Conservation (phyloP, 768 basidiomycete genomes). For the Boletus reticulatus region DNA sequence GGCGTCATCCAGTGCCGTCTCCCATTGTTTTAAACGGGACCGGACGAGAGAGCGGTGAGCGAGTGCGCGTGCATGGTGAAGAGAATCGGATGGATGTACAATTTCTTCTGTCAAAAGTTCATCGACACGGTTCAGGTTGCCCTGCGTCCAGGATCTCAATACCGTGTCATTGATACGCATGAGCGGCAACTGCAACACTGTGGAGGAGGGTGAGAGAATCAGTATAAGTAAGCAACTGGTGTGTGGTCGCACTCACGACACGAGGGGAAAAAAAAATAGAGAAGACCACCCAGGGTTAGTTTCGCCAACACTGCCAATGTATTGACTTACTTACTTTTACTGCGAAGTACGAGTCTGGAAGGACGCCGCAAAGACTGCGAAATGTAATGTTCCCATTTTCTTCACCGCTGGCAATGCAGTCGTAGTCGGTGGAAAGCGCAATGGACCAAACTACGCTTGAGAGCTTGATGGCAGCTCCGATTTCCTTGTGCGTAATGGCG, state of each 20-base stretch:
- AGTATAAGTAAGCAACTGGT: not conserved
- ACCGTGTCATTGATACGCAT: not conserved
- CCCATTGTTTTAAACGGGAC: not conserved
- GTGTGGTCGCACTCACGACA: not conserved
- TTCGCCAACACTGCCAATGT: not conserved
- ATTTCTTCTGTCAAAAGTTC: slow-evolving; percentile 2
- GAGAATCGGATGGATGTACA: not conserved
- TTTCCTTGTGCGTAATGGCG: not conserved
- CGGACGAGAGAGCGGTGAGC: slow-evolving; percentile 3
- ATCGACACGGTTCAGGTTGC: not conserved
- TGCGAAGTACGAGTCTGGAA: not conserved
- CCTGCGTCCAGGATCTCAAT: not conserved
- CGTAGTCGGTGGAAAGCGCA: not conserved
- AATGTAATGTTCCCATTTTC: not conserved
- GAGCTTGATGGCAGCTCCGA: not conserved
- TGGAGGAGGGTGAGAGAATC: not conserved
- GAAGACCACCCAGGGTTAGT: not conserved
- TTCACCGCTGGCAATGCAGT: slow-evolving; percentile 1
- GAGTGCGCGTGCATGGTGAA: not conserved
- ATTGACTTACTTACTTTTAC: not conserved
- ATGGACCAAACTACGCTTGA: not conserved
- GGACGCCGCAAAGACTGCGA: not conserved
- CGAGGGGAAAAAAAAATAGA: not conserved
- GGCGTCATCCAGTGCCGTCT: not conserved
- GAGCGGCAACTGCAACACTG: not conserved